Base-by-base conservation (phyloP, 2,329 filamentous ascomycete species). In the Metarhizium brunneum region DNA sequence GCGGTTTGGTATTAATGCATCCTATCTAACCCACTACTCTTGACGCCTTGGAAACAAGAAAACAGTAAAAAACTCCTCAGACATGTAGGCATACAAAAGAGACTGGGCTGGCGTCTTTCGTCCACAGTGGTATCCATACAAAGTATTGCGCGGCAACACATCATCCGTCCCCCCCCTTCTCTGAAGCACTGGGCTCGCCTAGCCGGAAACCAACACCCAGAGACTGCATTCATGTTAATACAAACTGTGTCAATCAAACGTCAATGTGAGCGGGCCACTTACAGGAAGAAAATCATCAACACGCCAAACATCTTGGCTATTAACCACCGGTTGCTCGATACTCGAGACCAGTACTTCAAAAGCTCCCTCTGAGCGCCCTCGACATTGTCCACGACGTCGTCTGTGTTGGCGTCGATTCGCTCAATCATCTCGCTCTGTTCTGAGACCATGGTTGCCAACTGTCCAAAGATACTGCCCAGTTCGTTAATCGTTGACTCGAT, bases 341-440 rank as follows among this genome's bases (percentile, higher is more conserved):
- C 92, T 45, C 92, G 82, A 32, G 84, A 87, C 92, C 94, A 99
- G 73, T 97, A 99, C 71, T 96, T 96, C 74, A 99, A 83, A 66
- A 99, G 70, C 72, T 99, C 92, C 60, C 92, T 81, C 69, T 99
- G 94, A 6, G 94, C 94, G 18, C 94, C 94, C 66, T 96, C 84
- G n/a, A 99, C 92, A 64, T 99, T 99, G 66, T 97, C 92, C 54
- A 99, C 92, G 6, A 99, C 90, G 64, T 96, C 92, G 67, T 99
- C 94, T 1, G 92, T 96, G 71, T 97, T 96, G 61, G 92, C 92
- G 65, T 97, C 92, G 66, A 96, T 96, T 52, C 92, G 81, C 72
- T 97, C 90, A 61, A 99, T 95, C 87, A 96, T 95, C 72, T 96
- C 94, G 59, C 89, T 90, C 73, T 99, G 94, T 70, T 99, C 92